phyloP scores from a whole-genome alignment of 2,329 filamentous ascomycete genomes.

The Apiospora saccharicola region DNA sequence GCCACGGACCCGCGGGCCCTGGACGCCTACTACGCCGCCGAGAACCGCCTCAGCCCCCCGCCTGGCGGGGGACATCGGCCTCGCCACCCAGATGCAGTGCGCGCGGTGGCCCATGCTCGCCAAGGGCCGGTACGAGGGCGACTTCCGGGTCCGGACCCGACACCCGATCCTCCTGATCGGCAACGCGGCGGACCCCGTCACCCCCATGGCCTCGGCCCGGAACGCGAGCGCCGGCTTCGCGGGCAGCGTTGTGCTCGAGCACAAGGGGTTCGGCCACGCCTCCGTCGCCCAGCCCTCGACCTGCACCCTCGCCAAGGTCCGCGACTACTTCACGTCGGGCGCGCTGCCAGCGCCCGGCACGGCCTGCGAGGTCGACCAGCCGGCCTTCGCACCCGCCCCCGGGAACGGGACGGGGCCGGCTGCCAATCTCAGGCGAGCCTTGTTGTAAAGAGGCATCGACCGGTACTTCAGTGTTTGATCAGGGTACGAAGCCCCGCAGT shows the following conservation, averaged over 20 bases:
- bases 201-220: conserved; percentile 39
- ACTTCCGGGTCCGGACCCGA: conserved; percentile 36
- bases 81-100: conserved; percentile 34
- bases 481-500: neutral
- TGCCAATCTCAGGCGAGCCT: neutral
- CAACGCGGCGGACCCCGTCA: conserved; percentile 41
- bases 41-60: conserved; percentile 30
- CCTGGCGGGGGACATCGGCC: conserved; percentile 32
- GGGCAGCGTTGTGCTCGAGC: conserved; percentile 40
- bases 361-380: conserved; percentile 23
- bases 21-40: conserved; percentile 25
- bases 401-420: neutral
- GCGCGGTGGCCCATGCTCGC: conserved; percentile 39
- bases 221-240: conserved; percentile 39
- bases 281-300: neutral
- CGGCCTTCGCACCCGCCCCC: neutral
- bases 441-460: neutral
- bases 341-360: conserved; percentile 22
- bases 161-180: conserved; percentile 40
- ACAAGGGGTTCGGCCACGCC: conserved; percentile 34
- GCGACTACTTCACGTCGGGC: conserved; percentile 23
- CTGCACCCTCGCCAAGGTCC: conserved; percentile 7
- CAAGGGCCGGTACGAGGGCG: conserved; percentile 35
- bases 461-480: neutral
- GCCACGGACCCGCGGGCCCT: conserved; percentile 22